phyloP scores from a whole-genome alignment of 305 asterid genomes.

The Plantago coronopus region DNA sequence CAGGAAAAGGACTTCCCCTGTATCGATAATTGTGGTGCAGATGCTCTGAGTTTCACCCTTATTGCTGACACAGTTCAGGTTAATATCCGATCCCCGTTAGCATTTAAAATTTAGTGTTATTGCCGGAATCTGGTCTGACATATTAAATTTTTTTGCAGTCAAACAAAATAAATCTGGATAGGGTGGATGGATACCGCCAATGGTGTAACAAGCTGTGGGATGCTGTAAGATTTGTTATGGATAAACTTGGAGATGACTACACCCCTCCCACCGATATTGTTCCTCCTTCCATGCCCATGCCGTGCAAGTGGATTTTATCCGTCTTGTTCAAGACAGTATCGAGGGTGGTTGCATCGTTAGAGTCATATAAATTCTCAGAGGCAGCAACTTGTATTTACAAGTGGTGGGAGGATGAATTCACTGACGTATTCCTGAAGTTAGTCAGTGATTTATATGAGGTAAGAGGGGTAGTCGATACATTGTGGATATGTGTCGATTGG shows the following conservation, averaged over 20 bases:
- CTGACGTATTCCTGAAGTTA: conserved; percentile 88
- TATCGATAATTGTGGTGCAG: conserved; percentile 91
- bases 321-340: conserved; percentile 65
- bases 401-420: conserved; percentile 85
- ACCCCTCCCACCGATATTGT: conserved; percentile 57
- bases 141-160: conserved; percentile 56
- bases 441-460: conserved; percentile 63
- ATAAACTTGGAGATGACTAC: conserved; percentile 85
- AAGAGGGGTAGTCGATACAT: conserved; percentile 68
- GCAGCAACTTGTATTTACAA: conserved; percentile 78
- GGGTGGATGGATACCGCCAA: conserved; percentile 91
- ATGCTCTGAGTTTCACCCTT: conserved; percentile 94
- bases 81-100: conserved; percentile 6
- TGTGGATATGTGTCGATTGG: conserved; percentile 86
- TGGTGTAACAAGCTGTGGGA: conserved; percentile 99
- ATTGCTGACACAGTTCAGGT: conserved; percentile 96
- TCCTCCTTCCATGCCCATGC: conserved; percentile 62
- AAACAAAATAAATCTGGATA: conserved; percentile 81
- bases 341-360: conserved; percentile 59
- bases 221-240: conserved; percentile 92
- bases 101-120: conserved; percentile 15
- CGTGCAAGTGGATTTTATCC: conserved; percentile 94
- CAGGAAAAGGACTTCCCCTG: conserved; percentile 91
- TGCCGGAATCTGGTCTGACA: conserved; percentile 13
- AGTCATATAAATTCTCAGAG: conserved; percentile 75